Evolutionary conservation across 768 basidiomycete species (phyloP).

Genomic region (Sarcomyxa edulis): DNA sequence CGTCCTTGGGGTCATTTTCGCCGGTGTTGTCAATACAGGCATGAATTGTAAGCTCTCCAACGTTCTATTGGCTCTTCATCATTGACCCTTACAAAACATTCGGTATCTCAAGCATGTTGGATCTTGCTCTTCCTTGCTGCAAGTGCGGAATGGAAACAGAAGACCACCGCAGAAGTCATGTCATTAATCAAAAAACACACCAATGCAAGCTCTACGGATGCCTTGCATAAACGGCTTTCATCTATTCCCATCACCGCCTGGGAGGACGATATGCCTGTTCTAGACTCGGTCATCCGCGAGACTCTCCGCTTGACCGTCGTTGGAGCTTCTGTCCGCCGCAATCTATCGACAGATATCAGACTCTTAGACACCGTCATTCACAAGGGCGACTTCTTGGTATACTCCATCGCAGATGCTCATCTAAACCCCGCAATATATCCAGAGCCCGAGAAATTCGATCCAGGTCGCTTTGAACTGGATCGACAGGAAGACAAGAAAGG

Average conservation of each 20-base stretch:
- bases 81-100: slow-evolving; percentile 5
- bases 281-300: slow-evolving; percentile 72
- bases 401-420: slow-evolving; percentile 78
- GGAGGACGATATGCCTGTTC: slow-evolving; percentile 64
- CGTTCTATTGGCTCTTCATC: not conserved
- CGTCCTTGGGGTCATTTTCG: slow-evolving; percentile 76
- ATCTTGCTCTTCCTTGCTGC: slow-evolving; percentile 66
- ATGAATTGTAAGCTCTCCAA: slow-evolving; percentile 45
- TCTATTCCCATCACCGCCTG: slow-evolving; percentile 62
- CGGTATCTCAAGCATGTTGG: slow-evolving; percentile 53
- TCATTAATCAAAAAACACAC: slow-evolving; percentile 33
- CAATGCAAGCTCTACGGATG: slow-evolving; percentile 16
- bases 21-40: slow-evolving; percentile 76
- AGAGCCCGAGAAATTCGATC: slow-evolving; percentile 77
- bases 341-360: slow-evolving; percentile 64
- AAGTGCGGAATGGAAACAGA: slow-evolving; percentile 58
- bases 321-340: slow-evolving; percentile 75
- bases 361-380: slow-evolving; percentile 68
- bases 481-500: slow-evolving; percentile 32
- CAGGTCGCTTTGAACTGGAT: slow-evolving; percentile 38
- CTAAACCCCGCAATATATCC: slow-evolving; percentile 67
- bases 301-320: slow-evolving; percentile 77
- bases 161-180: slow-evolving; percentile 55
- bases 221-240: slow-evolving; percentile 41
- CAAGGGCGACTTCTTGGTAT: slow-evolving; percentile 70